Percentiles rank a stretch among this genome's conserved stretches.
These are phyloP conservation scores for Grifola frondosa DNA, from an alignment of 1,284 basidiomycete genomes.

Conservation along the genomic window DNA sequence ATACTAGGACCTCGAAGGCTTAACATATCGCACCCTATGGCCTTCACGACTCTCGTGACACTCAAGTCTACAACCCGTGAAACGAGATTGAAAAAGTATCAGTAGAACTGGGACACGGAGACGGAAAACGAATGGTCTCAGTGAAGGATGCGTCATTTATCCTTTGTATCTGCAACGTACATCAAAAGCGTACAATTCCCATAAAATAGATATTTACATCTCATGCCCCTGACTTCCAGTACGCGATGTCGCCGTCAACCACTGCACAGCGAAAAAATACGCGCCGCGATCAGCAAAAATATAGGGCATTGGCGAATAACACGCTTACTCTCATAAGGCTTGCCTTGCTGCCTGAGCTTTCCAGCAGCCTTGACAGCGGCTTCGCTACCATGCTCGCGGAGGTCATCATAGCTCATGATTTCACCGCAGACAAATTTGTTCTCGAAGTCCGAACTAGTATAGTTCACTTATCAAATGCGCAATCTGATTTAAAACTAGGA, in stretches of 20 bases:
- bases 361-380: constrained; percentile 92
- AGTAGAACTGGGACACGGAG: too few species aligned
- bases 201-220: too few species aligned
- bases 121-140: too few species aligned
- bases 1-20: too few species aligned
- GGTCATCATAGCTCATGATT: constrained; percentile 92
- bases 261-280: constrained; percentile 40
- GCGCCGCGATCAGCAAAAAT: not conserved
- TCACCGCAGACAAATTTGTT: constrained; percentile 99
- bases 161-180: too few species aligned
- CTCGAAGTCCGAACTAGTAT: constrained; percentile 83
- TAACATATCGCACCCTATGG: too few species aligned
- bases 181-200: too few species aligned
- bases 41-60: too few species aligned
- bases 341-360: constrained; percentile 94
- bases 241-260: constrained; percentile 82
- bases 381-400: constrained; percentile 92
- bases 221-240: constrained; percentile 70
- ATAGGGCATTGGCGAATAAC: not conserved
- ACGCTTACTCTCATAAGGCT: constrained; percentile 87
- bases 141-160: too few species aligned
- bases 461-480: constrained; percentile 5
- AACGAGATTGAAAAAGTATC: too few species aligned
- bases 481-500: constrained; percentile 17
- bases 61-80: too few species aligned